Percentiles rank a stretch among this genome's conserved stretches.
These are phyloP conservation scores for Aspergillus indologenus DNA, from an alignment of 495 filamentous ascomycete species.

Conservation along the genomic window DNA sequence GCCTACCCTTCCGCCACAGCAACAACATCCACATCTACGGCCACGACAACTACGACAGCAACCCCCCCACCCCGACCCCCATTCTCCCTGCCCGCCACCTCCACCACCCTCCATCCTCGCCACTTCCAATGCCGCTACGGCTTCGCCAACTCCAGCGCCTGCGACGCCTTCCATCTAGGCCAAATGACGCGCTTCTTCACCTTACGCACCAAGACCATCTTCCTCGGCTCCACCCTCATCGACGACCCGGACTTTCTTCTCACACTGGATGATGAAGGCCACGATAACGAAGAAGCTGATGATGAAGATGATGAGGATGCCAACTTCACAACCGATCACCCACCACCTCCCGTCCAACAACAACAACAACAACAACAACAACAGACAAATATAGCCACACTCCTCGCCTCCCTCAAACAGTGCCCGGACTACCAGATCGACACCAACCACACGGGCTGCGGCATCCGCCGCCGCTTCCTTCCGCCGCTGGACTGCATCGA, in stretches of 20 bases:
- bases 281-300: background rate
- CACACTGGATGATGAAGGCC: constrained; percentile 22
- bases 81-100: constrained; percentile 6
- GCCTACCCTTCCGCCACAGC: background rate
- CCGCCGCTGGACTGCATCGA: constrained; percentile 68
- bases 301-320: background rate
- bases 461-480: constrained; percentile 62
- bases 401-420: constrained; percentile 56
- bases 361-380: constrained; percentile 9
- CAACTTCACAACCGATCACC: constrained; percentile 1
- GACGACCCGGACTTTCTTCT: constrained; percentile 31
- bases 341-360: no score
- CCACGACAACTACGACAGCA: constrained; percentile 3
- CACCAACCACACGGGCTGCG: constrained; percentile 72
- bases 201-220: constrained; percentile 44
- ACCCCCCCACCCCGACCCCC: constrained; percentile 4
- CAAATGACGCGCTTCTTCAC: constrained; percentile 80
- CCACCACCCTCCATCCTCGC: constrained; percentile 23
- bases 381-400: constrained; percentile 43
- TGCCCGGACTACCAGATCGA: constrained; percentile 80
- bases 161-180: constrained; percentile 83
- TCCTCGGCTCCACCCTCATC: constrained; percentile 48
- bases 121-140: constrained; percentile 68
- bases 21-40: background rate
- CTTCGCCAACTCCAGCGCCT: constrained; percentile 70